Evolutionary conservation across 2,329 filamentous ascomycete genomes (phyloP).

Genomic region (Fusarium nematophilum): DNA sequence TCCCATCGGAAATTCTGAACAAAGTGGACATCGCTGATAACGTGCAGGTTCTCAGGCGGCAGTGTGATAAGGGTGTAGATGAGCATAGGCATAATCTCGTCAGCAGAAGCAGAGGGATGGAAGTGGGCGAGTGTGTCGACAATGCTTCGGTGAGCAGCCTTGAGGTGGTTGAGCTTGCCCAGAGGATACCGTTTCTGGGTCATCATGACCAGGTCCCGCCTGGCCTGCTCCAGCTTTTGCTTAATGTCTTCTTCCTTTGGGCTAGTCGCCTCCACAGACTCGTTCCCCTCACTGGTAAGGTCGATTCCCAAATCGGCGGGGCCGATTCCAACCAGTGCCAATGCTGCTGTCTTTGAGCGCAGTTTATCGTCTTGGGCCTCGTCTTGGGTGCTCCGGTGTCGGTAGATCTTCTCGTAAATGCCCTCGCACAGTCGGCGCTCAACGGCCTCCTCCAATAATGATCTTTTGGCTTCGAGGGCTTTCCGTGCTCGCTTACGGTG

Average conservation of each 20-base stretch:
- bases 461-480: constrained; percentile 80
- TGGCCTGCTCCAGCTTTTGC: constrained; percentile 76
- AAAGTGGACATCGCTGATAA: constrained; percentile 95
- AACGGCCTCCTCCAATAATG: constrained; percentile 87
- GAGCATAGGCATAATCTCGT: constrained; percentile 95
- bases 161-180: constrained; percentile 90
- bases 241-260: constrained; percentile 76
- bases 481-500: constrained; percentile 82
- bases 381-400: constrained; percentile 90
- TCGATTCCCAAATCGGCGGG: constrained; percentile 86
- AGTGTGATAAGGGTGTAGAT: constrained; percentile 96
- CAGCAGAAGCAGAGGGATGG: constrained; percentile 86
- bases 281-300: constrained; percentile 66
- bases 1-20: constrained; percentile 91
- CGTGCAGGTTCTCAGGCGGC: constrained; percentile 84
- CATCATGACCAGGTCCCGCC: constrained; percentile 80
- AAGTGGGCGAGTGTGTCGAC: constrained; percentile 83
- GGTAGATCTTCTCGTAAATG: constrained; percentile 89
- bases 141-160: constrained; percentile 90
- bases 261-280: constrained; percentile 67
- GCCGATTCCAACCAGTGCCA: constrained; percentile 92
- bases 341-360: constrained; percentile 90
- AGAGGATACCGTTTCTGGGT: constrained; percentile 87
- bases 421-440: constrained; percentile 87
- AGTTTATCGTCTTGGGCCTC: constrained; percentile 95